A percentile compares a stretch with the other conserved stretches of the same genome.
Conservation (phyloP, 257 asterid genomes). For the Petrea volubilis region DNA sequence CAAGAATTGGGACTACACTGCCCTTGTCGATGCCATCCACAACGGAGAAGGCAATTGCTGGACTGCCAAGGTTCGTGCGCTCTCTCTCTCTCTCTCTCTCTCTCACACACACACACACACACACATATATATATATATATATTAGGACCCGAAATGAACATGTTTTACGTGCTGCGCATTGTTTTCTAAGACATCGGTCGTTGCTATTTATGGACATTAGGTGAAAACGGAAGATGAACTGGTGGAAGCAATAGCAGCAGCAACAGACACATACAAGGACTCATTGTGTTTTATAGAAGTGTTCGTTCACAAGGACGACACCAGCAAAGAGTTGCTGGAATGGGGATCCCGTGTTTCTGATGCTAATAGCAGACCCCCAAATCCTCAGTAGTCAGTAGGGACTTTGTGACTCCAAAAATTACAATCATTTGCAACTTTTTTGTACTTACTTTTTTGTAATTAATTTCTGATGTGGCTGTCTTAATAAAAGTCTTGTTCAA, state of each 20-base stretch:
- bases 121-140: too few species aligned
- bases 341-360: conserved; percentile 60
- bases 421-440: not conserved
- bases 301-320: conserved; percentile 47
- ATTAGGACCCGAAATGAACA: too few species aligned
- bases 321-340: conserved; percentile 51
- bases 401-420: not conserved
- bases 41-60: conserved; percentile 62
- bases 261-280: conserved; percentile 36
- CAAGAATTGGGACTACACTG: conserved; percentile 65
- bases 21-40: conserved; percentile 54
- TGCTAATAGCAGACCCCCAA: conserved; percentile 50
- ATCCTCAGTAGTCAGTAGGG: conserved; percentile 46
- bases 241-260: conserved; percentile 42
- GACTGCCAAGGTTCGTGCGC: conserved; percentile 49
- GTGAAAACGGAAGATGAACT: conserved; percentile 53
- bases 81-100: too few species aligned
- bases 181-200: not conserved
- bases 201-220: conserved; percentile 7
- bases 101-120: too few species aligned
- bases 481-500: not conserved
- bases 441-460: not conserved
- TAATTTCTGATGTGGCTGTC: not conserved
- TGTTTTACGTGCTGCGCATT: too few species aligned
- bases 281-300: conserved; percentile 53